Evolutionary conservation across 352 stramenopile genomes (phyloP), one percentile per base, ranked within the genome.

Genomic region (Globisporangium abappressorium): DNA sequence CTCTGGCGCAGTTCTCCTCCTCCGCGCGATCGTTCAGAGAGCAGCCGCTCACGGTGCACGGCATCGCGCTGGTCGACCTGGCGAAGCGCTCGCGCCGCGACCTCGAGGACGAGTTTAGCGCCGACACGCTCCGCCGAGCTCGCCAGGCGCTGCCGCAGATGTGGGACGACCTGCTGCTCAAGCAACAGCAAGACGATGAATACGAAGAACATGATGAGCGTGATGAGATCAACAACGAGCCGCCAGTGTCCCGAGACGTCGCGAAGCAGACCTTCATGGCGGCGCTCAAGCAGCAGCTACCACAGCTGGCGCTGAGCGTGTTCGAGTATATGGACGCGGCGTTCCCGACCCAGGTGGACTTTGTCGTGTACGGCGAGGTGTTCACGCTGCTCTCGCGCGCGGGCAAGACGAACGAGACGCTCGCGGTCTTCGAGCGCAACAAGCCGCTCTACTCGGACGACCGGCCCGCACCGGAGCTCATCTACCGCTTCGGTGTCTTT

Each of bases 401-500:
- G 12, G 72, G 70, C 60, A 59, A 80, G 5, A 28, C 41, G 2
- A 30, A 73, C 26, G 58, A 49, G 28, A 80, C 79, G 61, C 69
- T 65, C 9, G 57, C 30, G 14, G 72, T 81, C 62, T 87, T 74
- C 33, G 67, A 81, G 59, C 65, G 70, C 61, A 70, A 67, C 20
- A 70, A 72, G 55, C 60, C 51, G 14, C 64, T 70, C 33, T 84
- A 79, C 65, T 64, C 55, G 8, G 59, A 77, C 15, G 66, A 70
- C 24, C 63, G 60, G 20, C 60, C 47, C 0, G 68, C 72, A 11
- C 76, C 78, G 1, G 82, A 90, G 61, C 80, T 93, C 30, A 73
- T 91, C 57, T 89, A 87, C 49, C 81, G 81, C 64, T 79, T 84
- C 49, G 79, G 84, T 18, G 75, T 85, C 20, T 77, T 76, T 15